Percentiles rank a stretch among this genome's conserved stretches.
Conservation (phyloP, 495 filamentous ascomycete species). For the Podospora comata region DNA sequence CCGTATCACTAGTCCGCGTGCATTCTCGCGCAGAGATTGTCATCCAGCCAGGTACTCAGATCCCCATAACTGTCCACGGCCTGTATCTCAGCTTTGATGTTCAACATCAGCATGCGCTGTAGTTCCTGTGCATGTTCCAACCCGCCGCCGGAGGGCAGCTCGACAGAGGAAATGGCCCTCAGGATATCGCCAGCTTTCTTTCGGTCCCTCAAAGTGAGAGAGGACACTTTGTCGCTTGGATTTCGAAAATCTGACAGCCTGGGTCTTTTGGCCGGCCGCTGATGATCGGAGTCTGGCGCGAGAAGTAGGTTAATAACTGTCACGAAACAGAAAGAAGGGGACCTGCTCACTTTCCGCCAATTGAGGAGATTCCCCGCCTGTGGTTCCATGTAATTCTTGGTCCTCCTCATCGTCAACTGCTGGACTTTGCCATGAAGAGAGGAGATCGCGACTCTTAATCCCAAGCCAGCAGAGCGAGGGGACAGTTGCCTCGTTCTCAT, state of each 20-base stretch:
- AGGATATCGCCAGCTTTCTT: constrained; percentile 67
- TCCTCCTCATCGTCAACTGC: constrained; percentile 7
- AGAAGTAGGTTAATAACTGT: background rate
- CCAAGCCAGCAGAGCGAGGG: constrained; percentile 71
- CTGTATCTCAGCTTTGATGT: constrained; percentile 88
- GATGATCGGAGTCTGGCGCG: background rate
- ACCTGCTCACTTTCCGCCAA: constrained; percentile 3
- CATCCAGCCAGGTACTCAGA: constrained; percentile 64
- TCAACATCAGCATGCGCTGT: constrained; percentile 82
- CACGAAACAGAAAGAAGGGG: background rate
- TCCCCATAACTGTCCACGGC: constrained; percentile 62
- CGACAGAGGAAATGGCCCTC: constrained; percentile 35
- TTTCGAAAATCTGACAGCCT: constrained; percentile 10
- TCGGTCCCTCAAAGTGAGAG: constrained; percentile 59
- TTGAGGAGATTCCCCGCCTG: constrained; percentile 14
- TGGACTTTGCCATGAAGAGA: constrained; percentile 12
- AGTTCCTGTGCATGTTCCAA: constrained; percentile 61
- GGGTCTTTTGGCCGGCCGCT: constrained; percentile 18
- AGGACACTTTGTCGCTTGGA: constrained; percentile 30
- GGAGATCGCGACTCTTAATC: constrained; percentile 59
- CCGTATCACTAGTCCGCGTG: background rate
- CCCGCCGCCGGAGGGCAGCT: constrained; percentile 11
- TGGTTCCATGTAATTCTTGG: constrained; percentile 27
- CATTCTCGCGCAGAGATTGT: constrained; percentile 25
- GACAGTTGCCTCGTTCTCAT: constrained; percentile 61